Conservation (phyloP, 2,329 filamentous ascomycete species). For the Tolypocladium amazonense region DNA sequence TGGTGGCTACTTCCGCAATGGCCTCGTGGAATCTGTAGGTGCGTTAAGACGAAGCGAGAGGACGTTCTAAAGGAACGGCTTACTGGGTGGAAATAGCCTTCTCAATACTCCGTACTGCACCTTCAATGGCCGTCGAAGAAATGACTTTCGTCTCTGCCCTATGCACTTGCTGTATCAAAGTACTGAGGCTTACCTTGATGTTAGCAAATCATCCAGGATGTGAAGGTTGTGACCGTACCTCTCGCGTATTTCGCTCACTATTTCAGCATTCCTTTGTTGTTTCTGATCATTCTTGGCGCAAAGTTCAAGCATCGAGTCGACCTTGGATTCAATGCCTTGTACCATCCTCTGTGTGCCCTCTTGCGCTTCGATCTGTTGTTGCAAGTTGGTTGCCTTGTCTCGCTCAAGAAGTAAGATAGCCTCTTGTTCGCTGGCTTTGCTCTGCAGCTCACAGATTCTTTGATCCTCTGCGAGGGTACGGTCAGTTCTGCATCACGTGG, state of each 20-base stretch:
- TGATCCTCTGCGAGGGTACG: constrained; percentile 10
- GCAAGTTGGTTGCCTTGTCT: constrained; percentile 3
- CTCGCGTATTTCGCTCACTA: constrained; percentile 5
- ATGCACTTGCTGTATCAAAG: not conserved
- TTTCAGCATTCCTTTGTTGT: not conserved
- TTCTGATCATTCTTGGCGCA: constrained; percentile 1
- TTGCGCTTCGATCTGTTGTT: constrained; percentile 7
- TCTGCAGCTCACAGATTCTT: constrained; percentile 12
- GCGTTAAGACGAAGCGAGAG: not conserved
- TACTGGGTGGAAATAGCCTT: not conserved
- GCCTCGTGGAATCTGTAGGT: not conserved
- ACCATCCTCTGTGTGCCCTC: constrained; percentile 4
- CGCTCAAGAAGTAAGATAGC: constrained; percentile 1
- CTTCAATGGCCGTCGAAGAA: not conserved
- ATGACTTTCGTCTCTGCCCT: not conserved
- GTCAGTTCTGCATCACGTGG: not conserved
- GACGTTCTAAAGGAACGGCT: not conserved
- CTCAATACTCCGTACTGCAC: not conserved
- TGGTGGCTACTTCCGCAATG: not conserved
- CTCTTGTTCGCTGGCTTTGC: constrained; percentile 10
- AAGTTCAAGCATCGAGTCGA: constrained; percentile 9
- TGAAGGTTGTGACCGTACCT: constrained; percentile 7
- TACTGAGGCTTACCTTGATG: not conserved
- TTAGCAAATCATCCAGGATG: not conserved
- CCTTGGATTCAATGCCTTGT: constrained; percentile 6